Conservation (phyloP, 306 rosid species). For the Boehmeria nivea region DNA sequence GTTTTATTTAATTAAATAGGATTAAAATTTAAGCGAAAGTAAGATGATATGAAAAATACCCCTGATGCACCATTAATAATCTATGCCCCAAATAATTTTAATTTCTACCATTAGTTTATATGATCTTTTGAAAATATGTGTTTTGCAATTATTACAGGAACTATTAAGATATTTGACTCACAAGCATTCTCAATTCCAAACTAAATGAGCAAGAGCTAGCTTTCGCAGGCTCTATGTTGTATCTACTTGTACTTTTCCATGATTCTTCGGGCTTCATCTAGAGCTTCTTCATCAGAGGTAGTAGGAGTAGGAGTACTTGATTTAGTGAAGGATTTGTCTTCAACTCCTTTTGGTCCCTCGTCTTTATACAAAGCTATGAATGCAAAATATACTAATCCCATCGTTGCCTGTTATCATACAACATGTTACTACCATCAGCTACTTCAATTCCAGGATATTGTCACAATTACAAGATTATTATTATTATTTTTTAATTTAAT, state of each 20-base stretch:
- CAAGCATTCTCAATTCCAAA: constrained; percentile 9
- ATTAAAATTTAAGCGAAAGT: too few species aligned
- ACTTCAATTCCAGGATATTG: too few species aligned
- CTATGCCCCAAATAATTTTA: too few species aligned
- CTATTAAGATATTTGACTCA: neutral
- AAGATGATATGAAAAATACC: too few species aligned
- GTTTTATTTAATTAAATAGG: too few species aligned
- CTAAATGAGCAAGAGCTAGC: constrained; percentile 15
- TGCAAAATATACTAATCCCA: constrained; percentile 76
- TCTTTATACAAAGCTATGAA: constrained; percentile 83
- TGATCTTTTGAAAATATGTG: neutral
- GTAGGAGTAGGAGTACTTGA: constrained; percentile 37
- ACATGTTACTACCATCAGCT: too few species aligned
- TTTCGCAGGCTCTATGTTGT: too few species aligned
- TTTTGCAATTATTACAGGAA: neutral
- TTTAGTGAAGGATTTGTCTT: constrained; percentile 32
- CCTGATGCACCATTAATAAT: too few species aligned
- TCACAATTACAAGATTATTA: too few species aligned
- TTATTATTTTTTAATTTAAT: too few species aligned
- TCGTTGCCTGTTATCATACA: constrained; percentile 54
- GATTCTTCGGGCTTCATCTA: constrained; percentile 86
- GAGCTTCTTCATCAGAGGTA: constrained; percentile 54
- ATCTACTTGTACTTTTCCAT: constrained; percentile 90
- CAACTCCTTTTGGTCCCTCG: constrained; percentile 49
- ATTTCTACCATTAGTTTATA: too few species aligned